Base-by-base conservation (phyloP, 1,284 basidiomycete genomes). In the Erythrobasidium hasegawianum region DNA sequence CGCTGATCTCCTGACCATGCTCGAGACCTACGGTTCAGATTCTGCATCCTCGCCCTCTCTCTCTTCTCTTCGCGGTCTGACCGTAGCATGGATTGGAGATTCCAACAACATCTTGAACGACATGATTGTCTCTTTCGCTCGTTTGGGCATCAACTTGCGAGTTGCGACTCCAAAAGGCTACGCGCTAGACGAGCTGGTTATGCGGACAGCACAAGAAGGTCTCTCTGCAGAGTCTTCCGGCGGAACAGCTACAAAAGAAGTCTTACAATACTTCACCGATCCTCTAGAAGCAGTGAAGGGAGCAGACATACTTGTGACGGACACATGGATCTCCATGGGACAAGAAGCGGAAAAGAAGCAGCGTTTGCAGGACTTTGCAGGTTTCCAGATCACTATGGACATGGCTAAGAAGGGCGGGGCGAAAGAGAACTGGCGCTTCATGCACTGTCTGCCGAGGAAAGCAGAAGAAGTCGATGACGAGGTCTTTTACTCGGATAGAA, bases 271-370 rank as follows among this genome's bases (percentile, higher is more conserved):
- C 88, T 83, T 84, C 20, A 80, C 81, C 27, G 86, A 90, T 73
- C 94, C 96, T 0, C 82, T 81, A 43, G 90, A 92, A 75, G 95
- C 96, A 0, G 87, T 97, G 13, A 79, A 86, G 14, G 87, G 87
- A 54, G 95, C 96, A 16, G 92, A 97, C 76, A 84, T 97, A 20
- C 88, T 98, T 56, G 85, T 97, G 20, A 98, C 96, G 1, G 93
- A 97, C 78, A 97, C 93, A 2, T 97, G 93, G 91, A 93, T 98
- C 73, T 95, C 91, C 2, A 98, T 98, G 95, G 96, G 95, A 27
- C 93, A 97, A 79, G 96, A 98, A 78, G 87, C 86, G 1, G 91
- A 97, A 77, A 93, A 94, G 73, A 87, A 81, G n/a, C 86, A 91
- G 73, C 86, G 95, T 38, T 78, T 97, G 55, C 80, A 85, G 61